These are phyloP conservation scores for Fusarium sp. DNA, from an alignment of 2,329 filamentous ascomycete genomes.

Conservation along the genomic window DNA sequence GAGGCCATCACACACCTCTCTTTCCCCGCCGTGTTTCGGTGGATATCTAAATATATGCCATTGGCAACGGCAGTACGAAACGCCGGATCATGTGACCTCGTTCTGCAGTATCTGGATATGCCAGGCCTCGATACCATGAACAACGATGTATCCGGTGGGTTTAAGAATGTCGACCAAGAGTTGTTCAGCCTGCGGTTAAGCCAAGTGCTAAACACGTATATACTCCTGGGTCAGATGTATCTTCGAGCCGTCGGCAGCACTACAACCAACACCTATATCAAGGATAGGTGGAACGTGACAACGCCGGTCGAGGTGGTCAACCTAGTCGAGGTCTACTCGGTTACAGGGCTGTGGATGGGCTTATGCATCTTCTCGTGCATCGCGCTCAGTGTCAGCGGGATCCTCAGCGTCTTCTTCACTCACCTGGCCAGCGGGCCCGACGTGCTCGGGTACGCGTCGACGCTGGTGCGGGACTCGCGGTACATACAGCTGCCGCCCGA, in stretches of 20 bases:
- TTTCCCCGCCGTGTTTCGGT: not conserved
- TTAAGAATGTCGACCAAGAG: not conserved
- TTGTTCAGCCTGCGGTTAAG: constrained; percentile 7
- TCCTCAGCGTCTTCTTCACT: constrained; percentile 14
- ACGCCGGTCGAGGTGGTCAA: not conserved
- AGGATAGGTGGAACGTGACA: not conserved
- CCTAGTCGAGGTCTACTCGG: not conserved
- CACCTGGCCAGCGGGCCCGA: constrained; percentile 32
- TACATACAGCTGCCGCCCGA: constrained; percentile 2
- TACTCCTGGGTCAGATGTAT: constrained; percentile 9
- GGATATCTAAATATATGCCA: not conserved
- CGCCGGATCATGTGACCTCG: not conserved
- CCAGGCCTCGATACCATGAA: not conserved
- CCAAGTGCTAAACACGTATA: constrained; percentile 26
- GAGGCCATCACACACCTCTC: not conserved
- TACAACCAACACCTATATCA: not conserved
- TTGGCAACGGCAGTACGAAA: not conserved
- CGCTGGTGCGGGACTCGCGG: constrained; percentile 18
- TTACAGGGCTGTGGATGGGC: not conserved
- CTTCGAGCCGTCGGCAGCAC: not conserved
- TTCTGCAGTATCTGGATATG: not conserved
- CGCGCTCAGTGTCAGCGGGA: not conserved
- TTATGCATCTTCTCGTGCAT: not conserved
- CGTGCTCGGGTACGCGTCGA: constrained; percentile 28
- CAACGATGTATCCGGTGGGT: not conserved